Evolutionary conservation across 345 rosid genomes (phyloP), one percentile per base, ranked within the genome.

Genomic region (Melaleuca alternifolia): DNA sequence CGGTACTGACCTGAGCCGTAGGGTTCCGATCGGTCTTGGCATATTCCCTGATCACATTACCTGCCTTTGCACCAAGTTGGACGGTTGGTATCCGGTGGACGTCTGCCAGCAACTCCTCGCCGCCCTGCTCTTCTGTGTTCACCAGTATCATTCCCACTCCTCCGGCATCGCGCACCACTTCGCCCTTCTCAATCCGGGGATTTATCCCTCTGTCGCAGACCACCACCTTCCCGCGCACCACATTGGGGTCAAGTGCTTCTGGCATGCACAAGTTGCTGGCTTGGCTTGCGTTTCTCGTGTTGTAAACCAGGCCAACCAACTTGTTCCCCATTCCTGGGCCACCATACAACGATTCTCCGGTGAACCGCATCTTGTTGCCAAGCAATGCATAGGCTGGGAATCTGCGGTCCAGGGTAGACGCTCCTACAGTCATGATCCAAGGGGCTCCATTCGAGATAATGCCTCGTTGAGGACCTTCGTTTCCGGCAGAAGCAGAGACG

Each of bases 391-490:
- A 91, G 26, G 99, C 99, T 1, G 96, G 96, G 50, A 97, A 95
- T 79, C 93, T 93, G 10, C 96, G 93, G 89, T 97, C 98, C 51
- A 97, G 82, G 7, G 98, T 92, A 4, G 96, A 94, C 12, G 98
- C 98, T 3, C 99, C 99, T 53, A 97, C 99, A 4, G 98, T 96
- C 95, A 95, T 90, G 28, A 95, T 94, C 99, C 99, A 96, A 0
- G 99, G 99, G 11, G 99, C 98, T 79, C 92, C 97, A 83, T 96
- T 97, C 0, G 98, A 94, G 51, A 96, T 88, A 0, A 95, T 88
- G 51, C 91, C 92, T 71, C 84, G 84, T 0, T 84, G 46, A 2
- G 98, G 99, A 51, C 99, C 99, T 50, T 93, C 90, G 75, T 96
- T 97, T 0, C 99, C 97, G 8, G 98, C 97, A 0, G 98, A 94